phyloP scores from a whole-genome alignment of 306 rosid species.

The Quercus variabilis region DNA sequence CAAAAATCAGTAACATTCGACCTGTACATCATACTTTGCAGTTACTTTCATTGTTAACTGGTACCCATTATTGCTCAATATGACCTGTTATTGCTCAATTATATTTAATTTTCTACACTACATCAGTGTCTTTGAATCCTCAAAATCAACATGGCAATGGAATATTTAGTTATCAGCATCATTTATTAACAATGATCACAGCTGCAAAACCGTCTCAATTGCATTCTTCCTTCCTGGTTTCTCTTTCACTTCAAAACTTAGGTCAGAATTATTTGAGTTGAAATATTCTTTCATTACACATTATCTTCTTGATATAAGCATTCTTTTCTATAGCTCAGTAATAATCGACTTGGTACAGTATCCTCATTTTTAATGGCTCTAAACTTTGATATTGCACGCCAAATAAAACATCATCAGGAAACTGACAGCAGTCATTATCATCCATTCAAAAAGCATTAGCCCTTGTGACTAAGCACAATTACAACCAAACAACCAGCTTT shows the following conservation, averaged over 20 bases:
- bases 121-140: not conserved
- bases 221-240: not conserved
- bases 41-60: not conserved
- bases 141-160: not conserved
- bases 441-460: too few relatives aligned
- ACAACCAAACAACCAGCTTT: too few relatives aligned
- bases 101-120: not conserved
- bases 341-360: too few relatives aligned
- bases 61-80: not conserved
- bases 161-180: not conserved
- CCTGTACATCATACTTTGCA: not conserved
- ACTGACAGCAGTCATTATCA: too few relatives aligned
- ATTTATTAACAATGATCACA: not conserved
- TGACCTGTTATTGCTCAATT: not conserved
- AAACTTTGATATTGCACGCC: too few relatives aligned
- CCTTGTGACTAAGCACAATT: too few relatives aligned
- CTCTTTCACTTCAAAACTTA: not conserved
- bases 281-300: not conserved
- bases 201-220: not conserved
- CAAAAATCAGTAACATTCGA: not conserved
- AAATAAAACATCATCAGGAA: too few relatives aligned
- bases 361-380: too few relatives aligned
- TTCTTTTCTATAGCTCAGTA: too few relatives aligned
- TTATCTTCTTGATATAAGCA: too few relatives aligned
- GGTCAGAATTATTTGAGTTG: not conserved